Conservation (phyloP, 23 red algal species). For the Gracilaria domingensis region DNA sequence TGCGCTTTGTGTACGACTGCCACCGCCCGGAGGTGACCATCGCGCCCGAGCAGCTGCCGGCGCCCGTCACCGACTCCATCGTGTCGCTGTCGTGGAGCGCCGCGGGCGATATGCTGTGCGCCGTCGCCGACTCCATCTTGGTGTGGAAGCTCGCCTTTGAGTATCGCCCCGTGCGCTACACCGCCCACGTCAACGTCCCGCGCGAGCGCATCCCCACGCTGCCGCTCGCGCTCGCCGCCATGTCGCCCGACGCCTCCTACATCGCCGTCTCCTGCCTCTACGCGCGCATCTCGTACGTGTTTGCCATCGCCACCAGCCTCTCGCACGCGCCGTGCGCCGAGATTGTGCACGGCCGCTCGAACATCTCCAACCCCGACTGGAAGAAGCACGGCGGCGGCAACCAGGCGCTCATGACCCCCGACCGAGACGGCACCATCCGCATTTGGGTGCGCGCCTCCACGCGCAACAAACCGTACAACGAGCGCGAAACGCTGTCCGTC, state of each 20-base stretch:
- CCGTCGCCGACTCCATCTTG: conserved; percentile 52
- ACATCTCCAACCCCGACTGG: conserved; percentile 77
- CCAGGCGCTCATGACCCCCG: conserved; percentile 83
- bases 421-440: conserved; percentile 82
- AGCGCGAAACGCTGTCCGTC: background rate
- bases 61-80: background rate
- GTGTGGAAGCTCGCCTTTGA: conserved; percentile 49
- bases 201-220: conserved; percentile 4
- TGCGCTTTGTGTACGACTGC: conserved; percentile 14
- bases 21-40: conserved; percentile 34
- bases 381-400: conserved; percentile 82
- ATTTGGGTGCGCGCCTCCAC: conserved; percentile 71
- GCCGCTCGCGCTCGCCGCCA: conserved; percentile 29
- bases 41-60: background rate
- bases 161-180: conserved; percentile 37
- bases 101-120: conserved; percentile 45
- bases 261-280: conserved; percentile 36
- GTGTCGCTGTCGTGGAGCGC: conserved; percentile 45
- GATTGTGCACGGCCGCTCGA: conserved; percentile 68
- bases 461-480: background rate
- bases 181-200: background rate
- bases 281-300: conserved; percentile 45
- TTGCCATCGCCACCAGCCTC: conserved; percentile 22
- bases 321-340: conserved; percentile 24
- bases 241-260: conserved; percentile 42